Evolutionary conservation across 257 asterid species (phyloP).

Genomic region (Ilex aquifolium): DNA sequence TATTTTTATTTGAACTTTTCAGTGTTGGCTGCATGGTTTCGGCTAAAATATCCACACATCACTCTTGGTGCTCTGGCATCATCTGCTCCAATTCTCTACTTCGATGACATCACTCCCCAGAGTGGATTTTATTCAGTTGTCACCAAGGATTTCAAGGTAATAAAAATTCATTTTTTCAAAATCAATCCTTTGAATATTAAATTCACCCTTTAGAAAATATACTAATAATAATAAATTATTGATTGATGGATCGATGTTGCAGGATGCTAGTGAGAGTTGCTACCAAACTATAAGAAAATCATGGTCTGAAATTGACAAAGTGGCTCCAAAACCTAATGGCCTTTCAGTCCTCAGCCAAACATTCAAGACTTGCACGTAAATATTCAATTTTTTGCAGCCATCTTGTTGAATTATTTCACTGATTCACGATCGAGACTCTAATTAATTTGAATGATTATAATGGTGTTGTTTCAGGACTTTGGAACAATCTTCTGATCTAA

Average conservation of each 20-base stretch:
- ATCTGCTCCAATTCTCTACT: conserved; percentile 79
- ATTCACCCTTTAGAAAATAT: neutral
- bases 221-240: neutral
- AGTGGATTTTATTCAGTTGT: conserved; percentile 46
- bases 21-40: conserved; percentile 84
- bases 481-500: conserved; percentile 28
- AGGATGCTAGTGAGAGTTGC: conserved; percentile 57
- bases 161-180: neutral
- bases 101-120: conserved; percentile 59
- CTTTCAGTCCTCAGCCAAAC: conserved; percentile 38
- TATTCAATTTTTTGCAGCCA: neutral
- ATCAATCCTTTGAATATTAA: neutral
- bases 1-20: neutral
- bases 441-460: neutral
- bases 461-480: conserved; percentile 27
- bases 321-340: conserved; percentile 46
- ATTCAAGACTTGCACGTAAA: conserved; percentile 70
- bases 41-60: conserved; percentile 80
- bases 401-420: neutral
- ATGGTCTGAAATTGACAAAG: conserved; percentile 60
- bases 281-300: conserved; percentile 44
- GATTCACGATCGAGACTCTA: neutral
- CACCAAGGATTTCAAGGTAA: conserved; percentile 56
- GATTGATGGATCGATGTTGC: conserved; percentile 1
- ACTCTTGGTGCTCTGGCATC: conserved; percentile 77